Conservation (phyloP, 2,329 filamentous ascomycete genomes). For the Endothia cerciana region DNA sequence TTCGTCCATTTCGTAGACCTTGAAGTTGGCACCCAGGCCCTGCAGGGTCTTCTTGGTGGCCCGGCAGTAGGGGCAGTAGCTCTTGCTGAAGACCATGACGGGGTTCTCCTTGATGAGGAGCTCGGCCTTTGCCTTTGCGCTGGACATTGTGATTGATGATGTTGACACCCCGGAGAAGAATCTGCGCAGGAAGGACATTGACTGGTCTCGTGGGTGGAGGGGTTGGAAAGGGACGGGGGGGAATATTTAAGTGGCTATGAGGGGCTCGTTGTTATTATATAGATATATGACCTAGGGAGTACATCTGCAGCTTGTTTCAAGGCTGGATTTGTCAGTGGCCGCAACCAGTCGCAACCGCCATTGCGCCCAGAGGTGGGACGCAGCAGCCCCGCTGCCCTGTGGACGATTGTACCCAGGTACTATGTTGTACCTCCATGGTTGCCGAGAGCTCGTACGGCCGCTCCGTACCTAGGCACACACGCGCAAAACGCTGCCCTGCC, state of each 20-base stretch:
- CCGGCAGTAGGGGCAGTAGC: slow-evolving; percentile 91
- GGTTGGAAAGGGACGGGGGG: slow-evolving; percentile 23
- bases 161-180: slow-evolving; percentile 63
- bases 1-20: slow-evolving; percentile 81
- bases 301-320: background rate
- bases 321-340: slow-evolving; percentile 7
- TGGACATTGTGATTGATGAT: slow-evolving; percentile 74
- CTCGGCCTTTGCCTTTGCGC: slow-evolving; percentile 82
- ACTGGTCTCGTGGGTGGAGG: slow-evolving; percentile 32
- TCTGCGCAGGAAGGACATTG: slow-evolving; percentile 70
- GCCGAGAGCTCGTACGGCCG: background rate
- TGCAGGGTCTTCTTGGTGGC: slow-evolving; percentile 76
- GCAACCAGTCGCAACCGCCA: too few relatives aligned
- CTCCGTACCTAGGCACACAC: background rate
- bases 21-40: slow-evolving; percentile 72
- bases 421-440: background rate
- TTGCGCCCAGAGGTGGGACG: too few relatives aligned
- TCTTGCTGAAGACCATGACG: slow-evolving; percentile 96
- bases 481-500: background rate
- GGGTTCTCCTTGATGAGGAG: slow-evolving; percentile 85
- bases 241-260: too few relatives aligned
- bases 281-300: background rate
- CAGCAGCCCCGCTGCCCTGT: too few relatives aligned
- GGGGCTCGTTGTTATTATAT: background rate
- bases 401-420: too few relatives aligned